phyloP scores from a whole-genome alignment of 345 rosid species.

The Eucalyptus microcorys region DNA sequence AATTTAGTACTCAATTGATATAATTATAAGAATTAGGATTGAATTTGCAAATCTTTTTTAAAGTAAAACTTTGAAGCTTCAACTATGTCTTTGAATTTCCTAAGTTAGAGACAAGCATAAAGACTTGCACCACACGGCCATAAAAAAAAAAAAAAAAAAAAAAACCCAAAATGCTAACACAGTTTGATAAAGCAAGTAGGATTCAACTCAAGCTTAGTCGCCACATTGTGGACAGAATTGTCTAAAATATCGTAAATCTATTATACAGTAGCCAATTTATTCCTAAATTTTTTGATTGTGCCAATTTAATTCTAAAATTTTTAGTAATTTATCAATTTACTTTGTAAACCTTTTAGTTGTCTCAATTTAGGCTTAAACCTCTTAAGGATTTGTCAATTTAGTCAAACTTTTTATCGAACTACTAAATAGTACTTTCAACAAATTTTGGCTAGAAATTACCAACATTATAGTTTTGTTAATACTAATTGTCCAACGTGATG shows the following conservation, averaged over 20 bases:
- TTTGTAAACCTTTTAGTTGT: no score
- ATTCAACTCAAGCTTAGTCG: neutral
- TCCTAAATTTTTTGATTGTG: neutral
- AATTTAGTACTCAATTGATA: no score
- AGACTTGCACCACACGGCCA: neutral
- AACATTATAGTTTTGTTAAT: no score
- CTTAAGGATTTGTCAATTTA: neutral
- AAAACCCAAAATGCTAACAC: neutral
- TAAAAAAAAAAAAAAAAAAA: neutral
- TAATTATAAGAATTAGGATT: no score
- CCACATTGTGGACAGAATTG: neutral
- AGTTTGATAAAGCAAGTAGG: neutral
- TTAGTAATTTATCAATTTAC: no score
- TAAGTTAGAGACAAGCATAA: neutral
- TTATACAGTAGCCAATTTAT: no score
- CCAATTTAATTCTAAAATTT: no score
- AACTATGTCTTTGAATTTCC: neutral
- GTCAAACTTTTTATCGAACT: no score
- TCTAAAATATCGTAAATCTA: no score
- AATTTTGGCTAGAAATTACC: no score
- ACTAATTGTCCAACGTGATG: rapidly evolving
- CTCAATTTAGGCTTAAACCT: neutral
- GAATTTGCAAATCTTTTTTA: no score
- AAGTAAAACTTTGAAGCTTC: neutral
- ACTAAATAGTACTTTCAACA: no score